Evolutionary conservation across 768 basidiomycete genomes (phyloP).

Genomic region (Suillus plorans): DNA sequence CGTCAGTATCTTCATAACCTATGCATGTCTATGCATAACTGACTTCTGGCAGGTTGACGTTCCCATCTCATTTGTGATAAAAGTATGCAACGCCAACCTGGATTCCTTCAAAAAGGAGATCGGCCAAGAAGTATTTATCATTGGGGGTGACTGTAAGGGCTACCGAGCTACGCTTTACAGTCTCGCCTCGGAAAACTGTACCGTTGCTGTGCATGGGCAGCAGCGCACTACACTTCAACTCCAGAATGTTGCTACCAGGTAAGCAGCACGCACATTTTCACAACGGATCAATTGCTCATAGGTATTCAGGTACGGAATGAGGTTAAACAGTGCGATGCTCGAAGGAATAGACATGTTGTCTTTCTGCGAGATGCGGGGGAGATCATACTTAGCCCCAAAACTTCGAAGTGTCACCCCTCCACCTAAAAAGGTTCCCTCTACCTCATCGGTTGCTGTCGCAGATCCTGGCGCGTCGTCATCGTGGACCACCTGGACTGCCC

Average conservation of each 20-base stretch:
- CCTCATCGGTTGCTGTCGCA: background rate
- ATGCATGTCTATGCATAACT: background rate
- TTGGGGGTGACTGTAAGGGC: background rate
- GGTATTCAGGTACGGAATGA: background rate
- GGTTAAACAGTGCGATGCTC: background rate
- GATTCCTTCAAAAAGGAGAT: background rate
- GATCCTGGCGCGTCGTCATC: fast-evolving
- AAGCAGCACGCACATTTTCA: background rate
- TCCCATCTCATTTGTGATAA: background rate
- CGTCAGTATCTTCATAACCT: background rate
- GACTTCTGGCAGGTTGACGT: background rate
- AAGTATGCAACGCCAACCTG: background rate
- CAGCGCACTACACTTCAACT: background rate
- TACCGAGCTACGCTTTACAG: background rate
- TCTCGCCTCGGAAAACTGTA: background rate
- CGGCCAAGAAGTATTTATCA: background rate
- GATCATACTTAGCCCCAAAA: background rate
- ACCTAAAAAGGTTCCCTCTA: background rate
- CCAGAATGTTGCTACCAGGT: background rate
- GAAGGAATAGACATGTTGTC: background rate
- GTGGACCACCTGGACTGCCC: no score
- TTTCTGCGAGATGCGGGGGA: background rate
- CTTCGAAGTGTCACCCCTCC: background rate
- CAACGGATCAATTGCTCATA: background rate
- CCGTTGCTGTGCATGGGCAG: background rate